Base-by-base conservation (phyloP, 75 land plant genomes). In the Larix kaempferi region DNA sequence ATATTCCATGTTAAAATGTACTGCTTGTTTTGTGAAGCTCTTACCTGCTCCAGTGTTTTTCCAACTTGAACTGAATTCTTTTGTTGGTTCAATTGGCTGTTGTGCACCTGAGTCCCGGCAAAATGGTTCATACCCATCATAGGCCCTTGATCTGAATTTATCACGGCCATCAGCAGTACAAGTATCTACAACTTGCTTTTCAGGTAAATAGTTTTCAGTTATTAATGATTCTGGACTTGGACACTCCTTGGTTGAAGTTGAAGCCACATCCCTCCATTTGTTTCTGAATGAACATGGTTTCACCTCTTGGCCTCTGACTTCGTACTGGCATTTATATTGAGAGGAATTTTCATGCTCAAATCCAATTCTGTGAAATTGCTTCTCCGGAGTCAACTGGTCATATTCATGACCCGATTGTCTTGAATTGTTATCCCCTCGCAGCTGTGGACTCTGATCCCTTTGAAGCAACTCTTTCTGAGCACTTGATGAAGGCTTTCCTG, bases 151-250 rank as follows among this genome's bases (percentile, higher is more conserved):
- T 69, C 72, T 69, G n/a, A 69, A 69, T 37, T 11, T 21, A 69
- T 29, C 21, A n/a, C 3, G 72, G 12, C 23, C 22, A 69, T 69
- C 72, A 16, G 72, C 14, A n/a, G 25, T 29, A 29, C 67, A 37
- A 37, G 19, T 23, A 41, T 69, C 52, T 41, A 6, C 23, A 69
- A 10, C 23, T 69, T 69, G 72, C 35, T 49, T 69, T 69, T n/a
- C 72, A 69, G 52, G 41, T 39, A 41, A 39, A 41, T 3, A 69
- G 72, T 69, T 69, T 41, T 41, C 49, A 69, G 37, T 23, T 69
- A 69, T 41, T 41, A 44, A 69, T 69, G 72, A 44, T 52, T 69
- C 72, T 69, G 22, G 11, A 8, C 49, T 69, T 69, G 7, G 52
- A 44, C 72, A 69, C 54, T 69, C 72, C 14, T 69, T 69, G 22